Percentiles rank a stretch among this genome's conserved stretches.
These are phyloP conservation scores for Yamadazyma sp. DNA, from an alignment of 1,139 yeast species.

Conservation along the genomic window DNA sequence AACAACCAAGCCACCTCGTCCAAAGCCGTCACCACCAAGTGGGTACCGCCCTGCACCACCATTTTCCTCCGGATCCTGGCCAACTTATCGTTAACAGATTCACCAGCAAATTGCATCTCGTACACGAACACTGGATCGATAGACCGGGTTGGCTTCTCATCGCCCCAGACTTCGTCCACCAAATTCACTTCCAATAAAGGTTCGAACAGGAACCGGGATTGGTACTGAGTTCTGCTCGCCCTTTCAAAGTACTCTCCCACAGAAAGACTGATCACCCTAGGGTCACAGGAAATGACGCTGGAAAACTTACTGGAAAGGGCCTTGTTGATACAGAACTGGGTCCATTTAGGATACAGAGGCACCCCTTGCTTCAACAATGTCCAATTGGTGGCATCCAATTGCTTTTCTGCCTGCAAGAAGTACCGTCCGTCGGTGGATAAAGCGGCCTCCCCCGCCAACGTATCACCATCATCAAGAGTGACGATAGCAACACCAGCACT, in stretches of 20 bases:
- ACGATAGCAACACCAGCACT: slow-evolving; percentile 58
- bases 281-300: slow-evolving; percentile 42
- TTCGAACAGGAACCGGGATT: slow-evolving; percentile 25
- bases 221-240: slow-evolving; percentile 21
- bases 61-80: slow-evolving; percentile 27
- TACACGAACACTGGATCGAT: slow-evolving; percentile 39
- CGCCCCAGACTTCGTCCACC: slow-evolving; percentile 44
- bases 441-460: slow-evolving; percentile 41
- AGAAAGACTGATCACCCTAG: slow-evolving; percentile 33
- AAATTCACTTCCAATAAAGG: slow-evolving; percentile 35
- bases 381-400: slow-evolving; percentile 38
- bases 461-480: slow-evolving; percentile 35
- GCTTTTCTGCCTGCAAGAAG: slow-evolving; percentile 48
- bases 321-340: slow-evolving; percentile 33
- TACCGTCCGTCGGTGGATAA: slow-evolving; percentile 60
- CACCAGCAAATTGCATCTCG: slow-evolving; percentile 45
- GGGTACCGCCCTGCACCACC: slow-evolving; percentile 21
- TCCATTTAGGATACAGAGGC: slow-evolving; percentile 39
- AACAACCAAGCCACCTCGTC: slow-evolving; percentile 60
- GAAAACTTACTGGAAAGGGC: slow-evolving; percentile 35
- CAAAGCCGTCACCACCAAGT: slow-evolving; percentile 41
- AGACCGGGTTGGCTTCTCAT: slow-evolving; percentile 39
- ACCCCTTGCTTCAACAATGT: slow-evolving; percentile 39
- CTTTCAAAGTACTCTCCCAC: slow-evolving; percentile 36
- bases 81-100: slow-evolving; percentile 34